Base-by-base conservation (phyloP, 1,284 basidiomycete genomes). In the Trametes polyzona region DNA sequence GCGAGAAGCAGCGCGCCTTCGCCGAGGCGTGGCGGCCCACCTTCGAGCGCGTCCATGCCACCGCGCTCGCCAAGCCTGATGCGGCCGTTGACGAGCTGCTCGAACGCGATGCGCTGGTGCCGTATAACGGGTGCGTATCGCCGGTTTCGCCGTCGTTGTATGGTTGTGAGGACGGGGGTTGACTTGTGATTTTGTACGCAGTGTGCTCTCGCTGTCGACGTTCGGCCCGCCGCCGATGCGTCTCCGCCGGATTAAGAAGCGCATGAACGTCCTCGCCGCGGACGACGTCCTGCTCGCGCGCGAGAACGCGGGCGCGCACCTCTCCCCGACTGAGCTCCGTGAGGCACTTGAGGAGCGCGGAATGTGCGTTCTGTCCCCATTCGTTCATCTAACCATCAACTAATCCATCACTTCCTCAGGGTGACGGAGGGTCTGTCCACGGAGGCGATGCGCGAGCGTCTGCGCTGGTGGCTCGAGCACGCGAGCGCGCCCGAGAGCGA, bases 281-380 rank as follows among this genome's bases (percentile, higher is more conserved):
- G 90, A 92, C 58, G 90, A 92, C 68, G 72, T 71, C 16, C 73
- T 86, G 14, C 72, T 92, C 33, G 65, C 76, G 5, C 74, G 73
- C 36, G 87, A 88, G 64, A 76, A 73, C 16, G 66, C 76, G 42
- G 77, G 80, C 8, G 69, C 70, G 19, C 66, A 70, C 35, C 69
- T 92, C 32, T 81, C 81, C 4, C 68, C 75, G 14, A 72, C 73
- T 2, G 86, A 87, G 57, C 72, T 92, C 4, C 73, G 76, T 24
- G 81, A 86, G 51, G 86, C 87, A 6, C 75, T 92, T 19, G 76
- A 82, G 55, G 89, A 91, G 69, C 84, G 90, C 57, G 90, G 87
- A 65, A 80, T 92, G 90, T 92, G 68, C 71, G 87, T 78, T 19
- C 36, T n/a, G 50, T 55, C 36, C 11, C n/a, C 16, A 12, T 21